Conservation (phyloP, 2,329 filamentous ascomycete genomes). For the Knufia fluminis region DNA sequence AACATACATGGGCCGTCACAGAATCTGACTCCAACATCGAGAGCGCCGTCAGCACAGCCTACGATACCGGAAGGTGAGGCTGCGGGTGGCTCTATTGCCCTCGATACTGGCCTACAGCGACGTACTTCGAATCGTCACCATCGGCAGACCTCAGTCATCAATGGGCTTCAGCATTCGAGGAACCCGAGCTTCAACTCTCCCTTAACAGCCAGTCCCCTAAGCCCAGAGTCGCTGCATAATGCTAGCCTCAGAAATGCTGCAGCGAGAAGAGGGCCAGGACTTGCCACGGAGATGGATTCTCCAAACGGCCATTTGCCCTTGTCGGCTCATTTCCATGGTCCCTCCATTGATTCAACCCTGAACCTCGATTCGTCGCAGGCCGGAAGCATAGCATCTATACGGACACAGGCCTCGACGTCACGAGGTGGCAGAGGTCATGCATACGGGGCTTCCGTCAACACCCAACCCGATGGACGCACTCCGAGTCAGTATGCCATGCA, state of each 20-base stretch:
- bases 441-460: slow-evolving; percentile 68
- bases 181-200: slow-evolving; percentile 80
- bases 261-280: background rate
- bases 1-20: slow-evolving; percentile 15
- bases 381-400: slow-evolving; percentile 10
- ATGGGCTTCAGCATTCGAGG: slow-evolving; percentile 82
- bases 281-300: slow-evolving; percentile 1
- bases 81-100: background rate
- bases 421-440: slow-evolving; percentile 62
- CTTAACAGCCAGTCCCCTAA: slow-evolving; percentile 64
- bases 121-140: slow-evolving; percentile 61
- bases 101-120: slow-evolving; percentile 35
- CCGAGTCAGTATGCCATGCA: slow-evolving; percentile 97
- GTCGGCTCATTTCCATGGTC: slow-evolving; percentile 23
- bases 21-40: slow-evolving; percentile 13
- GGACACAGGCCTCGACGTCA: slow-evolving; percentile 49
- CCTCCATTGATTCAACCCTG: slow-evolving; percentile 28
- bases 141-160: slow-evolving; percentile 91
- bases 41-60: slow-evolving; percentile 17
- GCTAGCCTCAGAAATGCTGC: slow-evolving; percentile 10
- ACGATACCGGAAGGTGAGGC: slow-evolving; percentile 7
- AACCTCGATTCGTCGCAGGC: slow-evolving; percentile 34
- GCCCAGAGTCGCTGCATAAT: slow-evolving; percentile 20
- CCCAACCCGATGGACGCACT: slow-evolving; percentile 68
- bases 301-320: slow-evolving; percentile 9